phyloP scores from a whole-genome alignment of 2,329 filamentous ascomycete species.

The Cladophialophora immunda region DNA sequence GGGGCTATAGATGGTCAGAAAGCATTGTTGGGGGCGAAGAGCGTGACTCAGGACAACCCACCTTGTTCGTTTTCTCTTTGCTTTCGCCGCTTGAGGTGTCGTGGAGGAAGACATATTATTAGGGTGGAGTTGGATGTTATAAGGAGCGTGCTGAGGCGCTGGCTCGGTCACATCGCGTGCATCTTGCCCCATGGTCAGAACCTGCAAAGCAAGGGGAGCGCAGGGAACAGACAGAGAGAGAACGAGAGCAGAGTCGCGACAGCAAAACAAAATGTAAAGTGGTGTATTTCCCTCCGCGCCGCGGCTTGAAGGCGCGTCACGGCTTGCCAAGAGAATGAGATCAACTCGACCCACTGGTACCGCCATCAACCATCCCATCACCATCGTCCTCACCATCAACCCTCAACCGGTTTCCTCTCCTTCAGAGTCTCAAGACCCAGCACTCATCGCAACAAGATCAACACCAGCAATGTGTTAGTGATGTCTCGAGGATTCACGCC shows the following conservation, averaged over 20 bases:
- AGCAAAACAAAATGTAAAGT: constrained; percentile 16
- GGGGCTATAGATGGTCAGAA: constrained; percentile 62
- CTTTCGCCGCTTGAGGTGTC: constrained; percentile 21
- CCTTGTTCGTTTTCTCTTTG: constrained; percentile 40
- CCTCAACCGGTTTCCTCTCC: neutral
- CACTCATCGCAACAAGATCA: neutral
- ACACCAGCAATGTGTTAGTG: neutral
- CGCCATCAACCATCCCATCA: neutral
- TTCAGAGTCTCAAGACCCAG: neutral
- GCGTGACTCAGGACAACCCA: constrained; percentile 7
- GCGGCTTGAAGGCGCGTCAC: constrained; percentile 18
- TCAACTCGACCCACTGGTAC: constrained; percentile 2
- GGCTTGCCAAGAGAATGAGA: constrained; percentile 16
- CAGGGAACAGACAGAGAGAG: neutral
- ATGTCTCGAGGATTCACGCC: neutral
- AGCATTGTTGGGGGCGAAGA: neutral
- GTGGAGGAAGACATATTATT: constrained; percentile 20
- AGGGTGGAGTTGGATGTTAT: constrained; percentile 27
- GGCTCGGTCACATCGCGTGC: constrained; percentile 8
- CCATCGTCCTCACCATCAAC: neutral
- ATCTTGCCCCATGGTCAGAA: constrained; percentile 22
- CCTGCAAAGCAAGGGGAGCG: neutral
- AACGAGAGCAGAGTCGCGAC: constrained; percentile 6
- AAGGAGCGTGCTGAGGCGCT: constrained; percentile 12
- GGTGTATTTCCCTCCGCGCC: neutral